Base-by-base conservation (phyloP, 2,329 filamentous ascomycete genomes). In the Cladorrhinum sp. region DNA sequence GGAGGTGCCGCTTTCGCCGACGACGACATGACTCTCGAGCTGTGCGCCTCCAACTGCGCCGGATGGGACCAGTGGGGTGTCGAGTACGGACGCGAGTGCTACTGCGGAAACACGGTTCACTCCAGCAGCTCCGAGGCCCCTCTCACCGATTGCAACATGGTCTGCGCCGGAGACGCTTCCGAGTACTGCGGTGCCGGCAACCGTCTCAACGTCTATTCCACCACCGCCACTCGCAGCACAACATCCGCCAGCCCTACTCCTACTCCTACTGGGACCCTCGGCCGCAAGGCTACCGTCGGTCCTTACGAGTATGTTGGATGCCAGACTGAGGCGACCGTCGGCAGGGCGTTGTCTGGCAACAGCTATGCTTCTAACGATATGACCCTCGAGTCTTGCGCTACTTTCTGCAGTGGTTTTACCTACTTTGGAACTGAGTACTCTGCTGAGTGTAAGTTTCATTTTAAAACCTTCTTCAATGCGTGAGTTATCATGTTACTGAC, bases 71-170 rank as follows among this genome's bases (percentile, higher is more conserved):
- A 79, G 65, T 83, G 77, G 72, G 81, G 77, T 2, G 78, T 80
- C 5, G 80, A 84, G 65, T 83, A 80, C 62, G 79, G 80, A 9
- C 73, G 78, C 26, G 80, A 83, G 69, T 82, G 80, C 68, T 82
- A 80, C 65, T 83, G 80, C 68, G 80, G 79, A 33, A 78, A 82
- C 65, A 70, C 68, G 3, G 68, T 81, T 9, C 62, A 70, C 33
- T 42, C 68, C 20, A 71, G 66, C 57, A 75, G 74, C 68, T 60
- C 64, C 26, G 64, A 72, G 36, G 71, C 72, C 14, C 65, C 70
- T n/a, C 56, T 70, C n/a, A 63, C 64, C 26, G 73, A 77, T 26
- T 76, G 75, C 64, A 74, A 72, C 59, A 73, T 76, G 68, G 57
- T 70, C 36, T 77, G 75, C 66, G 69, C 69, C 8, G 75, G 75